Conservation (phyloP, 345 rosid species). For the Garcia nutans region DNA sequence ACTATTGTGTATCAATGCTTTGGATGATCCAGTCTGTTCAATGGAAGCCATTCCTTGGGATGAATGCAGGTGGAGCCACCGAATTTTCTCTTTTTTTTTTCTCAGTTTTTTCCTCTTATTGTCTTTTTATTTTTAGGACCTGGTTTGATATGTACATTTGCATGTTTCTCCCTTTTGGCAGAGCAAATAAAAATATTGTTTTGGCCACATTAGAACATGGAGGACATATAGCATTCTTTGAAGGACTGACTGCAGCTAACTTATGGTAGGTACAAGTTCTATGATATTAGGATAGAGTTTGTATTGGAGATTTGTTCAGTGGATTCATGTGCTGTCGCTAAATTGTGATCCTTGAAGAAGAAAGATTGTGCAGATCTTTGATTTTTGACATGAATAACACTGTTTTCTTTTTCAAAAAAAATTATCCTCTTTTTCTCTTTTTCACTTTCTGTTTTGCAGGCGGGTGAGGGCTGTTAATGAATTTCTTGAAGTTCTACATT, state of each 20-base stretch:
- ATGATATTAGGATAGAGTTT: not conserved
- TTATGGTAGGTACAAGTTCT: slow-evolving; percentile 49
- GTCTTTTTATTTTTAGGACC: slow-evolving; percentile 12
- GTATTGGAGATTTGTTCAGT: not conserved
- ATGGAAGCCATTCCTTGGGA: slow-evolving; percentile 95
- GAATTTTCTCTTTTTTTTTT: not conserved
- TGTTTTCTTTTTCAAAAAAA: no score
- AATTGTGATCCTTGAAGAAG: not conserved
- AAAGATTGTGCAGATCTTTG: not conserved
- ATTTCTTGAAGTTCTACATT: slow-evolving; percentile 58
- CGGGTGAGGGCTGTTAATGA: slow-evolving; percentile 88
- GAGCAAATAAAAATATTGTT: slow-evolving; percentile 76
- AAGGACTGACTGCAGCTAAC: slow-evolving; percentile 64
- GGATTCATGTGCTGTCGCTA: not conserved
- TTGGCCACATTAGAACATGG: slow-evolving; percentile 74
- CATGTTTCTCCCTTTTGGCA: slow-evolving; percentile 14
- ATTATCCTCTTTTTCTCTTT: not conserved
- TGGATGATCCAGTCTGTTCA: slow-evolving; percentile 93
- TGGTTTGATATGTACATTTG: slow-evolving; percentile 3
- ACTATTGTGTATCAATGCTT: slow-evolving; percentile 76
- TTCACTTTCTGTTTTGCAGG: slow-evolving; percentile 39
- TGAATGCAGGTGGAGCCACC: slow-evolving; percentile 72
- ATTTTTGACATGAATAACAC: not conserved
- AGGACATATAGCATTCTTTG: slow-evolving; percentile 93
- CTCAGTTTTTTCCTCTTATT: not conserved